These are phyloP conservation scores for Selaginella tamariscina DNA, from an alignment of 75 land plant genomes.

Conservation along the genomic window DNA sequence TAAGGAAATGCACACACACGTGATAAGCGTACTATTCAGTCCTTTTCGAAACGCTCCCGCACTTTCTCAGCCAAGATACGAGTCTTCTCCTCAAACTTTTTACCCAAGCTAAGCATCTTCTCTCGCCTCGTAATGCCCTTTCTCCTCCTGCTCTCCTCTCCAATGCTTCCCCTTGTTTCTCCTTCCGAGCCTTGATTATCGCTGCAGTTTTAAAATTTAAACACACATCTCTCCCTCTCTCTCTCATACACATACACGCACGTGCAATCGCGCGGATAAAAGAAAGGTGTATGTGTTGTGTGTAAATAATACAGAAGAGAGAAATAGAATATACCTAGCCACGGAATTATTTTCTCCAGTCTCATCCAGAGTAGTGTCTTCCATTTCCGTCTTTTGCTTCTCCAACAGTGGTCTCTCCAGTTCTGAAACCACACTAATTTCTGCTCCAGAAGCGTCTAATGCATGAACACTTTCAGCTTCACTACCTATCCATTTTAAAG, in stretches of 20 bases:
- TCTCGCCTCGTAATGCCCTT: constrained; percentile 33
- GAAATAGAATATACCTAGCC: too few relatives aligned
- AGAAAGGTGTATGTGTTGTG: too few relatives aligned
- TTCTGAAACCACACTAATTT: constrained; percentile 9
- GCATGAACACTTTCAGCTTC: background rate
- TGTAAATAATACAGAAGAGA: too few relatives aligned
- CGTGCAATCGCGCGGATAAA: too few relatives aligned
- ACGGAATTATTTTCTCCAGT: too few relatives aligned
- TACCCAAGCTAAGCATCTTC: constrained; percentile 66
- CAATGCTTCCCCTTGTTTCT: background rate
- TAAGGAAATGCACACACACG: too few relatives aligned
- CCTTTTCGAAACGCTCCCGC: constrained; percentile 47
- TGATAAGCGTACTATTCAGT: too few relatives aligned
- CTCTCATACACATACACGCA: too few relatives aligned
- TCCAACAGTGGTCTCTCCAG: constrained; percentile 19
- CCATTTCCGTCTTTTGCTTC: background rate
- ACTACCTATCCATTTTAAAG: background rate
- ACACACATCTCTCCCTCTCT: too few relatives aligned
- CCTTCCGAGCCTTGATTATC: background rate
- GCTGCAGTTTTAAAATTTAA: background rate
- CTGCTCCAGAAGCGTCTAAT: background rate
- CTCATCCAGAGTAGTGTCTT: background rate
- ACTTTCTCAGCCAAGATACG: constrained; percentile 64
- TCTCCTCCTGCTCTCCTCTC: constrained; percentile 13
- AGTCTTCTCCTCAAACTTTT: constrained; percentile 72